Base-by-base conservation (phyloP, 768 basidiomycete species). In the Cystobasidium ongulense region DNA sequence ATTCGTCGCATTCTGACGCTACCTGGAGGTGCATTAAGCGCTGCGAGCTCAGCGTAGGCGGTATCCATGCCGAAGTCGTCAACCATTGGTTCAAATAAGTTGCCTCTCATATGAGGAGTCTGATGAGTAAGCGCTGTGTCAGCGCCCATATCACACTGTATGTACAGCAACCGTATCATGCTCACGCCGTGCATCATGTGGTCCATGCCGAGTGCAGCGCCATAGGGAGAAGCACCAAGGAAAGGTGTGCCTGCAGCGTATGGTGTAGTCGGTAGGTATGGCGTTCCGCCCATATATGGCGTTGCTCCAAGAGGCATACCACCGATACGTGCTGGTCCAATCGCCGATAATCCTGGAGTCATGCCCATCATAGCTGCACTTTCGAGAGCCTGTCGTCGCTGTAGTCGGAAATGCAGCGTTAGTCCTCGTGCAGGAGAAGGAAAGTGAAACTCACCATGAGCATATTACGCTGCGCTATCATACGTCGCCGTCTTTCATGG, bases 1-100 rank as follows among this genome's bases (percentile, higher is more conserved):
- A 59, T 17, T 59, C 57, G 25, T 29, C 57, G 25, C 33, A 35
- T 29, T 13, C 57, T 27, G 33, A 59, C 57, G 11, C 29, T 29
- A 31, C 57, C 57, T 5, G 57, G 25, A 4, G 57, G 57, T 5
- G 29, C 27, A 23, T 27, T 59, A 13, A 59, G 33, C 25, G 25
- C 29, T 27, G 57, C 57, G 57, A 59, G 57, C 57, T 59, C 57
- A 29, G 4, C 57, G 57, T 59, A 59, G 57, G 29, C 53, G 53
- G 57, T 3, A 59, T 59, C 5, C 3, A 27, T 10, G 5, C 15
- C 57, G 11, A 29, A 31, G 3, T 13, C 27, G 29, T 31, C 27
- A 3, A 29, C 27, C 15, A 59, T 17, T 2, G 57, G 57, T 13
- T 27, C 33, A 15, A 17, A 27, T 13, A 59, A 3, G 25, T 10